Base-by-base conservation (phyloP, 352 stramenopile species). In the Pythium vanterpoolii region DNA sequence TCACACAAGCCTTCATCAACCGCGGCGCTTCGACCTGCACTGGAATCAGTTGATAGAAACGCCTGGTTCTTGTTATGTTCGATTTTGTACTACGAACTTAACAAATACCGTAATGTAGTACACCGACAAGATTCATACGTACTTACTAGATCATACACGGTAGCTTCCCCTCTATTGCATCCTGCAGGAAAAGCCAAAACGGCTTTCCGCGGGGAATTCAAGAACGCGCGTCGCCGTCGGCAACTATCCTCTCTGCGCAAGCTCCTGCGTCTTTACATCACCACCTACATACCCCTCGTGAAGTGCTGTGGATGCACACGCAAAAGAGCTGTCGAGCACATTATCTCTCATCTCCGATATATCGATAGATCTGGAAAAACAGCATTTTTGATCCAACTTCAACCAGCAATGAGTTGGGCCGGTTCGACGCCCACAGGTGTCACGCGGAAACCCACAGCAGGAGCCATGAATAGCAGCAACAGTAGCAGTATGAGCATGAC, bases 401-500 rank as follows among this genome's bases (percentile, higher is more conserved):
- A 56, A 56, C 49, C 10, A 45, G 31, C 23, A 21, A 56, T 56
- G 49, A 56, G 49, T 21, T 56, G 49, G 49, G 49, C n/a, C 11
- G 19, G 28, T 42, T 61, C 53, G 19, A 45, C 40, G n/a, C n/a
- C n/a, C 11, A 19, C 11, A 8, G 40, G 21, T 30, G 53, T 53
- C 53, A 24, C 42, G 16, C 23, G 53, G 7, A 49, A 61, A 14
- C 24, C 53, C 28, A 61, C 53, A 18, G 19, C 24, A 21, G 39
- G 40, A 2, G 28, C 31, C 9, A 11, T 31, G 16, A 39, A 45
- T 26, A 59, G 33, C 26, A 57, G 34, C 24, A 39, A 13, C 7
- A 45, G 19, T 14, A 57, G 18, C 14, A 39, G 19, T 21, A 50
- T 50, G 47, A 33, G 26, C 34, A 58, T 54, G 38, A n/a, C 60